Evolutionary conservation across 305 asterid genomes (phyloP), one percentile per base, ranked within the genome.

Genomic region (Lippia alba): DNA sequence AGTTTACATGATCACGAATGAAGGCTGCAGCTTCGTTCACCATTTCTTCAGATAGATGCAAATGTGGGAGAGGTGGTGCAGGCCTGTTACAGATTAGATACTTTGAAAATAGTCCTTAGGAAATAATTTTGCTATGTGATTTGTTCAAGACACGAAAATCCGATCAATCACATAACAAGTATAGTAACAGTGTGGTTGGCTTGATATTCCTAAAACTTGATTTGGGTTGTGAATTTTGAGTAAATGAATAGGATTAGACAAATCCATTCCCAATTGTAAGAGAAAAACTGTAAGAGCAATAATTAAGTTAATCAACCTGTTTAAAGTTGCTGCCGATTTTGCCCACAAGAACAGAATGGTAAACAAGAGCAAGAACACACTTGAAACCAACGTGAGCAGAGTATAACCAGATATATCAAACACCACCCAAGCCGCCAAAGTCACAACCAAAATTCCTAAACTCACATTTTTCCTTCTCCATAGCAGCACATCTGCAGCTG

Each of bases 301-400:
- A 54, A 55, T 12, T 56, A 44, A 56, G 39, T 41, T 24, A 5
- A 71, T 51, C 67, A 48, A 91, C 99, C 99, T 85, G 88, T 87
- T 91, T 64, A 91, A 82, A 68, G 89, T 83, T 64, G 91, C 87
- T 48, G 99, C 97, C 20, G 97, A 91, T 83, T 94, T 94, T 15
- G 97, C 89, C 99, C 99, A 94, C n/a, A 94, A 81, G 70, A 88
- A 91, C 33, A 94, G 91, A 81, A 89, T 89, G 54, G 89, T 81
- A 71, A 89, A 85, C 5, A 91, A 88, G 66, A 94, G 96, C 80
- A 94, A 81, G 45, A 89, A 71, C 55, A 94, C 97, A 81, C 81
- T 89, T 4, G 97, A 91, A 54, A 83, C 64, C 19, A 87, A 80
- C 45, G 99, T 84, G 12, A 94, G 62, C 61, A 91, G 77, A 54